Evolutionary conservation across 2,329 filamentous ascomycete genomes (phyloP), one percentile per base, ranked within the genome.

Genomic region (Cercospora sojina): DNA sequence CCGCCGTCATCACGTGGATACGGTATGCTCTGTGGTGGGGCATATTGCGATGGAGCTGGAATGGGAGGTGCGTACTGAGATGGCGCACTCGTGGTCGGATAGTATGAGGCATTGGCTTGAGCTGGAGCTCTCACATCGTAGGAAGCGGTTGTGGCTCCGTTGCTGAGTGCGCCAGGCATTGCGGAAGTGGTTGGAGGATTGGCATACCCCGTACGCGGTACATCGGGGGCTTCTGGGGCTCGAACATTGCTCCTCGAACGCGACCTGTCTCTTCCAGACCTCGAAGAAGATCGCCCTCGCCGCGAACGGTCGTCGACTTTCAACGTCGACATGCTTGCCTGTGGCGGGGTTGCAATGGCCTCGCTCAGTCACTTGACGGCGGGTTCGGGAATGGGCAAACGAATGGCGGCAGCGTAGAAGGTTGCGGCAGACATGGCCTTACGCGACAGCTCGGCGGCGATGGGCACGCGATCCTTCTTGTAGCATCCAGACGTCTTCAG

Each of bases 201-300:
- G 13, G 66, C 68, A 68, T 72, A 70, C 1, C 59, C 35, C 32
- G 65, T 49, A 32, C 57, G 65, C 25, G 66, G 64, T 49, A 62
- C 73, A 55, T 76, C 73, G 29, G 75, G 73, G 4, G 68, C 76
- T 74, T 71, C 67, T 23, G 77, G 74, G 58, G 74, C 77, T 43
- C 78, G 74, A 25, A 76, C 78, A 74, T 80, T 72, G 71, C 78
- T 80, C 62, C 77, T 75, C 13, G 80, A 81, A 56, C 80, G 73
- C 56, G 74, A 75, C 62, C 77, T 69, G 18, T 75, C 73, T 58
- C 77, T 73, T 27, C 69, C 70, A 25, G 76, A 77, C 29, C 77
- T 78, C 47, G 80, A 83, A 68, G 81, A 81, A 59, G 79, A 81
- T 43, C 80, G 76, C 59, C 77, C 77, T 7, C 81, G 79, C 58